Percentiles rank a stretch among this genome's conserved stretches.
phyloP scores from a whole-genome alignment of 148 eudicot genomes.

The Nepenthes mirabilis region DNA sequence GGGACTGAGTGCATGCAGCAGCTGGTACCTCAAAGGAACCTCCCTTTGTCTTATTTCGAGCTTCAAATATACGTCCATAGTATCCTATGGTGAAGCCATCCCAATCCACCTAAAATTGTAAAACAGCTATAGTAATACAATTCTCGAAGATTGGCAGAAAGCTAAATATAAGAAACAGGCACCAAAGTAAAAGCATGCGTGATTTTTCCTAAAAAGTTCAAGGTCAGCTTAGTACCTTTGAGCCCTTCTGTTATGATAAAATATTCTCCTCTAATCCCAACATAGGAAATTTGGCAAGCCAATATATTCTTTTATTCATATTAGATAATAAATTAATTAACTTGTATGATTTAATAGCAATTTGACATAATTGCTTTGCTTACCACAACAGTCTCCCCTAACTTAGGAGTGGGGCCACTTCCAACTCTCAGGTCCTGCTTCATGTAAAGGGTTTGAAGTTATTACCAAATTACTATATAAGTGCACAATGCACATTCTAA shows the following conservation, averaged over 20 bases:
- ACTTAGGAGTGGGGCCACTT: constrained; percentile 61
- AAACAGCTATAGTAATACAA: background rate
- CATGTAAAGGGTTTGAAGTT: constrained; percentile 5
- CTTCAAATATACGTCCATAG: constrained; percentile 98
- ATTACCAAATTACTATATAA: background rate
- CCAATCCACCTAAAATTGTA: constrained; percentile 75
- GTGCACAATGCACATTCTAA: background rate
- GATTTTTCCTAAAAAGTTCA: too few relatives aligned
- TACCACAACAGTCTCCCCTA: constrained; percentile 87
- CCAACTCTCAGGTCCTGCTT: constrained; percentile 85
- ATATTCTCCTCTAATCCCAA: too few relatives aligned
- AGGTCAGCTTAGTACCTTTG: too few relatives aligned
- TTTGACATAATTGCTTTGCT: background rate
- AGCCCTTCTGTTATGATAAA: too few relatives aligned
- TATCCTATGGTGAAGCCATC: constrained; percentile 98
- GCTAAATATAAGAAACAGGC: background rate
- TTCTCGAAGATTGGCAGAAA: background rate
- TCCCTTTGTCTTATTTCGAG: constrained; percentile 96
- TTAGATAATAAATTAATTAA: background rate
- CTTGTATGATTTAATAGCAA: background rate
- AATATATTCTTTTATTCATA: too few relatives aligned
- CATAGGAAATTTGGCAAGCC: too few relatives aligned
- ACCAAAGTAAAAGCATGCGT: background rate
- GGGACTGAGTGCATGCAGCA: constrained; percentile 2
- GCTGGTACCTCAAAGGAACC: constrained; percentile 87